Evolutionary conservation across 768 basidiomycete genomes (phyloP).

Genomic region (Leccinum variicolor): DNA sequence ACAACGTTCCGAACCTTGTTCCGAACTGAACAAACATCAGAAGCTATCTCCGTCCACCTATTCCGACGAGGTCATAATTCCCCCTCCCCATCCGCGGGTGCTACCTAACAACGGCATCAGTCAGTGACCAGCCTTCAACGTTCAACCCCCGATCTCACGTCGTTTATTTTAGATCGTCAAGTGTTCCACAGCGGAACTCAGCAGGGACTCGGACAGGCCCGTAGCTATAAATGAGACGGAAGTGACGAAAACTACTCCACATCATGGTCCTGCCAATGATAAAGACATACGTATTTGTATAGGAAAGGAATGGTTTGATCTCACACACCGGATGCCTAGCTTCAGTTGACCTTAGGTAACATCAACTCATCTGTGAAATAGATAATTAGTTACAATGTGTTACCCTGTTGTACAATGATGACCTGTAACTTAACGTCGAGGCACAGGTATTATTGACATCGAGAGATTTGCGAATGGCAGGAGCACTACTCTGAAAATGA

Average conservation of each 20-base stretch:
- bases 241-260: not conserved
- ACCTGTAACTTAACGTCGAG: not conserved
- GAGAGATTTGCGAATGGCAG: not conserved
- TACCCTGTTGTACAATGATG: too few relatives aligned
- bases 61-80: not conserved
- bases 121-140: not conserved
- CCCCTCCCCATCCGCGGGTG: not conserved
- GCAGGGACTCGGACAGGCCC: not conserved
- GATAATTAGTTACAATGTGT: not conserved
- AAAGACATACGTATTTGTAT: not conserved
- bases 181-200: not conserved
- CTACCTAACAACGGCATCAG: not conserved
- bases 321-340: not conserved
- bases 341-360: not conserved
- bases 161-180: not conserved
- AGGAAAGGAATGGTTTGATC: not conserved
- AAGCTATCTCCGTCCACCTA: not conserved
- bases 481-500: not conserved
- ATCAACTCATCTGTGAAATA: not conserved
- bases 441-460: not conserved
- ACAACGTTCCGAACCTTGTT: not conserved
- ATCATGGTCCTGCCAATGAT: not conserved
- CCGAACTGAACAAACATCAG: not conserved
- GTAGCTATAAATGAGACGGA: not conserved
- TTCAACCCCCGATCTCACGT: not conserved